These are phyloP conservation scores for Prunus mira DNA, from an alignment of 306 rosid genomes.

Conservation along the genomic window DNA sequence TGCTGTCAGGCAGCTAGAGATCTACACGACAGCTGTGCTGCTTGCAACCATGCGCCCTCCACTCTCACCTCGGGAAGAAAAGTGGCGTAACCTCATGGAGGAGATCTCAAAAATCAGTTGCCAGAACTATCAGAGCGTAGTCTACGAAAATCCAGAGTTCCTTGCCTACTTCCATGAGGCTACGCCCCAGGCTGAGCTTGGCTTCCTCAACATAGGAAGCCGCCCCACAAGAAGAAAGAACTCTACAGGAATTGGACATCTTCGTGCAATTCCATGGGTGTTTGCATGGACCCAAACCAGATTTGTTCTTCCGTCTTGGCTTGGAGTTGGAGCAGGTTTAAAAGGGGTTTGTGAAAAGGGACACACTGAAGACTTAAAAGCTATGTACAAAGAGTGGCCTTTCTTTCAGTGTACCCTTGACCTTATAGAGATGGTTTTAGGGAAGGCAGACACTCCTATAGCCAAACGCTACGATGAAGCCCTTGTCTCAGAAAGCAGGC, in stretches of 20 bases:
- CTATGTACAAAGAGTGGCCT: constrained; percentile 93
- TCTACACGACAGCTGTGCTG: constrained; percentile 90
- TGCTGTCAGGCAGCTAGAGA: constrained; percentile 93
- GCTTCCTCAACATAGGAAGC: constrained; percentile 94
- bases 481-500: constrained; percentile 73
- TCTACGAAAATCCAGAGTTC: constrained; percentile 83
- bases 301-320: constrained; percentile 96
- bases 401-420: constrained; percentile 83
- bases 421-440: constrained; percentile 93
- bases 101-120: constrained; percentile 82
- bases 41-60: constrained; percentile 98
- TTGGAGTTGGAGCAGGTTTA: constrained; percentile 92
- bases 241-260: constrained; percentile 74
- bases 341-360: constrained; percentile 78
- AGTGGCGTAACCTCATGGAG: constrained; percentile 91
- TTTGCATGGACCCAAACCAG: constrained; percentile 98
- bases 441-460: constrained; percentile 83
- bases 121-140: constrained; percentile 69
- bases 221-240: constrained; percentile 84
- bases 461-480: constrained; percentile 94
- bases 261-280: constrained; percentile 95
- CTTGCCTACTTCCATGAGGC: constrained; percentile 89
- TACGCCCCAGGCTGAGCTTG: constrained; percentile 96
- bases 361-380: constrained; percentile 68
- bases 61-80: constrained; percentile 67